Evolutionary conservation across 768 basidiomycete genomes (phyloP).

Genomic region (Agrocybe pediades): DNA sequence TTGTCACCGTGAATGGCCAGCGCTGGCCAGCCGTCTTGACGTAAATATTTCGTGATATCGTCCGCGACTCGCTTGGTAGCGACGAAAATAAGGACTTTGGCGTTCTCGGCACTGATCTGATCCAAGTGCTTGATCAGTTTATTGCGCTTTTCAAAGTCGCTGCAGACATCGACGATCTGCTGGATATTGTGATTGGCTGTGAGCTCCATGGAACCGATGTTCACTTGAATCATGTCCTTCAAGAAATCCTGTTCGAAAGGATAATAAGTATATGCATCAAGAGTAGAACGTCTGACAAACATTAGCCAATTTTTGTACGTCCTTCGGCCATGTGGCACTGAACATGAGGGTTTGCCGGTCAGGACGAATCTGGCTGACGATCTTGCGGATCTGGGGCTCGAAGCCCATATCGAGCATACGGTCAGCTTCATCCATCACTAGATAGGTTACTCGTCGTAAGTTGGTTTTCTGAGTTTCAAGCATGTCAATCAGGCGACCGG

Average conservation of each 20-base stretch:
- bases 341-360: slow-evolving; percentile 99
- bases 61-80: slow-evolving; percentile 98
- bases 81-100: slow-evolving; percentile 98
- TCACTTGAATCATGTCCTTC: slow-evolving; percentile 96
- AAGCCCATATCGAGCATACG: slow-evolving; percentile 99
- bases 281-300: slow-evolving; percentile 37
- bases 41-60: slow-evolving; percentile 96
- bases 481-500: slow-evolving; percentile 99
- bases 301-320: slow-evolving; percentile 95
- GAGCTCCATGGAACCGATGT: slow-evolving; percentile 98
- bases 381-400: slow-evolving; percentile 99
- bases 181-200: slow-evolving; percentile 98
- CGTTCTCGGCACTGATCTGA: slow-evolving; percentile 93
- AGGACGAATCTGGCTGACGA: slow-evolving; percentile 94
- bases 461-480: slow-evolving; percentile 96
- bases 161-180: slow-evolving; percentile 95
- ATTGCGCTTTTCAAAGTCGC: slow-evolving; percentile 95
- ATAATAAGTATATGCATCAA: not conserved
- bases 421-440: slow-evolving; percentile 99
- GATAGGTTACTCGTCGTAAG: slow-evolving; percentile 92
- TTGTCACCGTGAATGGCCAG: slow-evolving; percentile 99
- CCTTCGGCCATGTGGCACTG: slow-evolving; percentile 99
- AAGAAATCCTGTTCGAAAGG: slow-evolving; percentile 75
- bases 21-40: slow-evolving; percentile 99
- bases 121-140: slow-evolving; percentile 98